Evolutionary conservation across 1,284 basidiomycete genomes (phyloP).

Genomic region (Xanthoconium separans): DNA sequence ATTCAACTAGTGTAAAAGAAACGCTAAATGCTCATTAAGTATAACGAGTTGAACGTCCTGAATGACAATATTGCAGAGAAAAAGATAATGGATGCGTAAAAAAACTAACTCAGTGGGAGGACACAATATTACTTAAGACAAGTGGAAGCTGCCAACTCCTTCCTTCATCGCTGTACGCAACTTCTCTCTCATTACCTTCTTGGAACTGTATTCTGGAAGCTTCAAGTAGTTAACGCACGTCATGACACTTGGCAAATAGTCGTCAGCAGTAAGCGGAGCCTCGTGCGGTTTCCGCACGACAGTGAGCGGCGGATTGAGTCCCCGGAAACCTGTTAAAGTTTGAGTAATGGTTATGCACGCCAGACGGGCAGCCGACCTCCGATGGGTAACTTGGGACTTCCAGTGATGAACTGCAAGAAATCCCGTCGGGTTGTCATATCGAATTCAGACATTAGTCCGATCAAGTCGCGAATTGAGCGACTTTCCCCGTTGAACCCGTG

Average conservation of each 20-base stretch:
- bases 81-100: slow-evolving; percentile 21
- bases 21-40: slow-evolving; percentile 4
- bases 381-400: slow-evolving; percentile 91
- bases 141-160: slow-evolving; percentile 92
- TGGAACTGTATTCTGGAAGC: slow-evolving; percentile 89
- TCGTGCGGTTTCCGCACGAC: slow-evolving; percentile 98
- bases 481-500: slow-evolving; percentile 98
- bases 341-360: neutral
- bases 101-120: slow-evolving; percentile 13
- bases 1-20: too few relatives aligned
- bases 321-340: slow-evolving; percentile 78
- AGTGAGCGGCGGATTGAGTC: slow-evolving; percentile 91
- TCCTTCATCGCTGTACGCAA: slow-evolving; percentile 82
- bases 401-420: slow-evolving; percentile 97
- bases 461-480: slow-evolving; percentile 82
- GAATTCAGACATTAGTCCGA: slow-evolving; percentile 86
- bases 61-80: slow-evolving; percentile 13
- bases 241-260: slow-evolving; percentile 98
- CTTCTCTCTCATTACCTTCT: slow-evolving; percentile 78
- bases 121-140: slow-evolving; percentile 58
- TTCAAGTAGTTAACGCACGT: slow-evolving; percentile 98
- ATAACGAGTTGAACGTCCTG: slow-evolving; percentile 6
- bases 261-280: slow-evolving; percentile 84
- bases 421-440: slow-evolving; percentile 74
- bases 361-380: slow-evolving; percentile 59